Conservation (phyloP, 306 rosid species). For the Fragaria vesca region DNA sequence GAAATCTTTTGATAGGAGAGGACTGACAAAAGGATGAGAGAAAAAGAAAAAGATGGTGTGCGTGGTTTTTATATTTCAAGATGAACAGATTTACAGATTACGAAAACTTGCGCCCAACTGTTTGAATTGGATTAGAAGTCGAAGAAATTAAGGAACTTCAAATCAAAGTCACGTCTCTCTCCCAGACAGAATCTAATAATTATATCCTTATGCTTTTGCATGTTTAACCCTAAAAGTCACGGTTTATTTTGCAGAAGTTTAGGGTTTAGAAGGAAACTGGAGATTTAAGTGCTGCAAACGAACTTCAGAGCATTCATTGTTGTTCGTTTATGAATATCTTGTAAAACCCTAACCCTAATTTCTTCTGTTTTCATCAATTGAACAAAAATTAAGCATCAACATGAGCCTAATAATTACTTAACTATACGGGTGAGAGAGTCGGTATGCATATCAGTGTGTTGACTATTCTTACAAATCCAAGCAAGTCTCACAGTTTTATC, state of each 20-base stretch:
- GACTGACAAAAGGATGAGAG: slow-evolving; percentile 29
- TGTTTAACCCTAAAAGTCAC: background rate
- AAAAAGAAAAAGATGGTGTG: slow-evolving; percentile 18
- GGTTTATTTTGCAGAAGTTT: background rate
- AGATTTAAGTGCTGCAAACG: background rate
- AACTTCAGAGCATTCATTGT: background rate
- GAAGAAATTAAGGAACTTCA: slow-evolving; percentile 32
- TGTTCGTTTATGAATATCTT: background rate
- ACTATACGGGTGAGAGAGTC: background rate
- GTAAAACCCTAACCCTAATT: slow-evolving; percentile 27
- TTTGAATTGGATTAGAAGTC: slow-evolving; percentile 28
- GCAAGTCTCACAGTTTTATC: slow-evolving; percentile 39
- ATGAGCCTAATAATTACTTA: background rate
- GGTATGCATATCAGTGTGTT: background rate
- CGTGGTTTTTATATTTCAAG: slow-evolving; percentile 5
- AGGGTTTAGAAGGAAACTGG: background rate
- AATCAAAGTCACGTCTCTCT: slow-evolving; percentile 9
- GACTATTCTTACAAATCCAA: slow-evolving; percentile 22
- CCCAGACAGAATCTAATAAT: background rate
- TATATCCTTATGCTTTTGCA: background rate
- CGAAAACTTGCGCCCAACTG: background rate
- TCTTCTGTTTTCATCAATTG: background rate
- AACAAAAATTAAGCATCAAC: background rate
- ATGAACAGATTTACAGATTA: slow-evolving; percentile 4
- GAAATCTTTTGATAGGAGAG: slow-evolving; percentile 26